Base-by-base conservation (phyloP, 495 filamentous ascomycete species). In the Penicillium longicatenatum region DNA sequence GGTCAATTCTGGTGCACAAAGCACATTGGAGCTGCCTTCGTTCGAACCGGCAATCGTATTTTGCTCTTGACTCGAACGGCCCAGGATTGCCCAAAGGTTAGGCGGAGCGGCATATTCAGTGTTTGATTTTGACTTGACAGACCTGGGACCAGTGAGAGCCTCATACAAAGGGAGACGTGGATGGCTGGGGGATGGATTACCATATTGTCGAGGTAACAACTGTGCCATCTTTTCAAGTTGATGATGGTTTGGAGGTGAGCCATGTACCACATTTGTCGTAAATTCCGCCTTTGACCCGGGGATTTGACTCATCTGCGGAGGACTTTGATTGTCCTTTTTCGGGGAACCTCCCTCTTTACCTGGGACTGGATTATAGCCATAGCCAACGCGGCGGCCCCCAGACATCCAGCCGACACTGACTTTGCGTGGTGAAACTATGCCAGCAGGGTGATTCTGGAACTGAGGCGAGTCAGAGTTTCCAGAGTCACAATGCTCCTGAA, bases 391-490 rank as follows among this genome's bases (percentile, higher is more conserved):
- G 46, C 69, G 69, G 9, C 77, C 77, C 10, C 65, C 74, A 10
- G 77, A 74, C 72, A 79, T 76, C 77, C 77, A 79, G 12, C 75
- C 77, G 19, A 73, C 52, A 54, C 77, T 79, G 31, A 78, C 63
- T 55, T 67, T 76, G 10, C 76, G 70, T 44, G 67, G 54, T 5
- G 65, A 57, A 5, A 22, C 44, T 16, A 39, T 20, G 21, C 58
- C 53, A 21, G 43, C 50, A 8, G 53, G 46, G 5, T 56, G 57
- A 9, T 56, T 57, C 2, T 45, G 39, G n/a, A 16, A n/a, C 0
- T 43, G 54, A 9, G 55, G 37, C 1, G 52, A 24, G 16, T 50
- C 54, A 7, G 59, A 59, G 33, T 24, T 50, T 33, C 50, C 50
- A 21, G 51, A 31, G 11, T 70, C 60, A 51, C 72, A 69, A 17